Conservation (phyloP, 2,329 filamentous ascomycete genomes). For the Colletotrichum paranaense region DNA sequence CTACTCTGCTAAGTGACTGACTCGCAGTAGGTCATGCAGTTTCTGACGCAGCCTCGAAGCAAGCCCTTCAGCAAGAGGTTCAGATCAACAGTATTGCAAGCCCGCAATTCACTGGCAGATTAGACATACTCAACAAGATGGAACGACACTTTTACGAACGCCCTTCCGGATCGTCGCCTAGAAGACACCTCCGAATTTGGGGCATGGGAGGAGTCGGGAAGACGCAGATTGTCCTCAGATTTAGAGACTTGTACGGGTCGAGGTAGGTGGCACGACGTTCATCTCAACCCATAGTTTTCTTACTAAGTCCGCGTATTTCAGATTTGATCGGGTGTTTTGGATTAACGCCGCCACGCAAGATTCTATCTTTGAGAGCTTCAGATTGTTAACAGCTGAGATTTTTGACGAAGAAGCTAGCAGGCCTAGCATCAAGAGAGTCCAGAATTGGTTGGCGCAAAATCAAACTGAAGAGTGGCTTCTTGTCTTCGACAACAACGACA, state of each 20-base stretch:
- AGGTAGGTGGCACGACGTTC: conserved; percentile 29
- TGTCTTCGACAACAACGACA: conserved; percentile 44
- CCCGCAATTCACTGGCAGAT: conserved; percentile 40
- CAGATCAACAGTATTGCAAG: conserved; percentile 6
- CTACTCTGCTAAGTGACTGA: neutral
- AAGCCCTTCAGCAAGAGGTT: neutral
- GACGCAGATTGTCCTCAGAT: conserved; percentile 44
- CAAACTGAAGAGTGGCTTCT: conserved; percentile 43
- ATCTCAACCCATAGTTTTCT: neutral
- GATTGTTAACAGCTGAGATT: conserved; percentile 30
- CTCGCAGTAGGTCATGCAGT: neutral
- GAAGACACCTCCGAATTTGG: conserved; percentile 40
- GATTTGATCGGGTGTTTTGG: conserved; percentile 44
- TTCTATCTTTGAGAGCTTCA: conserved; percentile 40
- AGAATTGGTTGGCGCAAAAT: conserved; percentile 34
- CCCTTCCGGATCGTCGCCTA: neutral
- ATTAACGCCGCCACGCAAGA: conserved; percentile 40
- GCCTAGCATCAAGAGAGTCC: conserved; percentile 22
- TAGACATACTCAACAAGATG: conserved; percentile 39
- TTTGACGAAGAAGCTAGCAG: neutral
- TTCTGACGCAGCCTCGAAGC: conserved; percentile 19
- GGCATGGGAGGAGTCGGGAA: conserved; percentile 47
- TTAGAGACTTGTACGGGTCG: conserved; percentile 36
- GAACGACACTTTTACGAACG: conserved; percentile 30
- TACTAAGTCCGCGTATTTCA: conserved; percentile 6